Conservation (phyloP, 768 basidiomycete species). For the Lyophyllum decastes region DNA sequence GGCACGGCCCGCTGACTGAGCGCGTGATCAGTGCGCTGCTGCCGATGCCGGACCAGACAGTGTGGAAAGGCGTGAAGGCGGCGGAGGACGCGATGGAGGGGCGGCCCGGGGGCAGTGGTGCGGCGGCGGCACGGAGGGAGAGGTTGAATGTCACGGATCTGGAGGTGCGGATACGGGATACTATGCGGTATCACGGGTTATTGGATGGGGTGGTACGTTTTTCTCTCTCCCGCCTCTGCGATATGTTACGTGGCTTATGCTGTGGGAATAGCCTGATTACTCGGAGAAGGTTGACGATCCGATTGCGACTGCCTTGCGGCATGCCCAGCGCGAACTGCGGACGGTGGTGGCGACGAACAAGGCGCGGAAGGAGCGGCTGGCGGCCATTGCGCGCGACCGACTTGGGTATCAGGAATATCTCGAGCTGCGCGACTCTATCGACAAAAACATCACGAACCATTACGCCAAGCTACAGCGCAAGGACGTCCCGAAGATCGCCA, state of each 20-base stretch:
- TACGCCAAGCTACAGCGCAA: constrained; percentile 86
- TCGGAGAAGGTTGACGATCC: constrained; percentile 88
- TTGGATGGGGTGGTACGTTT: constrained; percentile 67
- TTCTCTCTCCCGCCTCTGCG: background rate
- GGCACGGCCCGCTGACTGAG: constrained; percentile 88
- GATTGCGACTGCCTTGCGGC: constrained; percentile 85
- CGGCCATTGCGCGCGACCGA: constrained; percentile 77
- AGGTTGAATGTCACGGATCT: constrained; percentile 79
- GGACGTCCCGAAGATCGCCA: constrained; percentile 71
- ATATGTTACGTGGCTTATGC: background rate
- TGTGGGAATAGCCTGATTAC: constrained; percentile 64
- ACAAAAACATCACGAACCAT: constrained; percentile 75
- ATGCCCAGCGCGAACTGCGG: constrained; percentile 82
- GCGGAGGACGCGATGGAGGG: constrained; percentile 87
- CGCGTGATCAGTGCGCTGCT: constrained; percentile 75
- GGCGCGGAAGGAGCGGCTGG: constrained; percentile 72
- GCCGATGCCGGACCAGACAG: constrained; percentile 63
- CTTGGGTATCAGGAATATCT: constrained; percentile 92
- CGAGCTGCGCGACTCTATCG: constrained; percentile 80
- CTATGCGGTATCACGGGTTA: constrained; percentile 75
- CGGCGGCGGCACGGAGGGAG: constrained; percentile 73
- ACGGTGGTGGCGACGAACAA: constrained; percentile 82
- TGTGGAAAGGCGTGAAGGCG: constrained; percentile 79
- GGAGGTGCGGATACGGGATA: constrained; percentile 74
- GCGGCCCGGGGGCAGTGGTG: constrained; percentile 76